phyloP scores from a whole-genome alignment of 768 basidiomycete species.

The Piloderma croceum region DNA sequence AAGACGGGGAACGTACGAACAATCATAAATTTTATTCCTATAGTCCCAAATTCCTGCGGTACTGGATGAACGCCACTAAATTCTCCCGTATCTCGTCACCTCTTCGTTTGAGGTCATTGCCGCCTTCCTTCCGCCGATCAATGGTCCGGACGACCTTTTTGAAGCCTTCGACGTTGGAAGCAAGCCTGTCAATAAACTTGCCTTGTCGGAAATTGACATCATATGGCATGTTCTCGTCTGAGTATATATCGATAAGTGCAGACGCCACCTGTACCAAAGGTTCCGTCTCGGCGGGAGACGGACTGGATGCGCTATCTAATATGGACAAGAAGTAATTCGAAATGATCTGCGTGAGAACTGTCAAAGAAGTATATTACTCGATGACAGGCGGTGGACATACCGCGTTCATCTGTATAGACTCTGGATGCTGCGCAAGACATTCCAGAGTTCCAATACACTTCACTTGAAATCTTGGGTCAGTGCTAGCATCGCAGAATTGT shows the following conservation, averaged over 20 bases:
- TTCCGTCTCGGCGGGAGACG: slow-evolving; percentile 51
- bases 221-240: slow-evolving; percentile 76
- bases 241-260: slow-evolving; percentile 88
- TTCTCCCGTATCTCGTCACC: slow-evolving; percentile 79
- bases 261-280: slow-evolving; percentile 73
- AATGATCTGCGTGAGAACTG: slow-evolving; percentile 42
- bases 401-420: slow-evolving; percentile 60
- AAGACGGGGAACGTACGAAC: not conserved
- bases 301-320: slow-evolving; percentile 38
- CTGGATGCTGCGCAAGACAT: slow-evolving; percentile 67
- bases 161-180: slow-evolving; percentile 54
- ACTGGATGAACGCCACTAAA: slow-evolving; percentile 68
- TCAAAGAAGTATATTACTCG: not conserved
- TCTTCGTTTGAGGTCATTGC: slow-evolving; percentile 56
- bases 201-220: slow-evolving; percentile 76
- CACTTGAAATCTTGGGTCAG: slow-evolving; percentile 54
- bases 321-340: slow-evolving; percentile 61
- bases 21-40: too few relatives aligned
- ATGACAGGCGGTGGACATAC: slow-evolving; percentile 27
- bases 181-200: slow-evolving; percentile 49
- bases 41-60: slow-evolving; percentile 52
- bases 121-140: slow-evolving; percentile 61
- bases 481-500: slow-evolving; percentile 52
- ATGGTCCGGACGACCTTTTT: slow-evolving; percentile 59
- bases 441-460: slow-evolving; percentile 85